phyloP scores from a whole-genome alignment of 805 yeast species.

The Candida coquimbonensis region DNA sequence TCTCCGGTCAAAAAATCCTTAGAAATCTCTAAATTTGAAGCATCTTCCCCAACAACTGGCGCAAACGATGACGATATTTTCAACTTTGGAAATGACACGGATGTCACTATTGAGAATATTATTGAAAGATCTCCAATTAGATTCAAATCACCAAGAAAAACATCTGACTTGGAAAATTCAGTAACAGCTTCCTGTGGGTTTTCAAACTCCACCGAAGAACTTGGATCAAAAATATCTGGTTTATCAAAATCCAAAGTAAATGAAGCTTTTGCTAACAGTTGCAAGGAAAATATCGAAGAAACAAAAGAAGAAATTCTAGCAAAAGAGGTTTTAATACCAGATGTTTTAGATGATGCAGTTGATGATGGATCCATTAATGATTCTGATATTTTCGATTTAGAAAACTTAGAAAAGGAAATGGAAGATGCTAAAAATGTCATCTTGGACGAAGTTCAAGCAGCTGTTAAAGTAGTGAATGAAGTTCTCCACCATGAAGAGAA shows the following conservation, averaged over 20 bases:
- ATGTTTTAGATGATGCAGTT: conserved; percentile 5
- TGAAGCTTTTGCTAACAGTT: conserved; percentile 30
- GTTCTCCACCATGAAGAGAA: conserved; percentile 10
- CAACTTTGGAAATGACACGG: conserved; percentile 5
- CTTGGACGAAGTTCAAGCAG: conserved; percentile 23
- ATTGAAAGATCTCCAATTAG: conserved; percentile 10
- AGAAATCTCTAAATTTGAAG: conserved; percentile 21
- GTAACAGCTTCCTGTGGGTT: neutral
- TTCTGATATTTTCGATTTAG: conserved; percentile 15
- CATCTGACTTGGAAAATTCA: too few relatives aligned
- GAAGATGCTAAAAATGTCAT: conserved; percentile 18
- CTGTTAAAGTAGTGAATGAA: conserved; percentile 19
- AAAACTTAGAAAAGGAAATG: conserved; percentile 21
- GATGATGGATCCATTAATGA: conserved; percentile 8
- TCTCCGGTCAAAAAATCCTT: conserved; percentile 20
- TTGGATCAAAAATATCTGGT: conserved; percentile 25
- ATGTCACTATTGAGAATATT: neutral
- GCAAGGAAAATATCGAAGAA: conserved; percentile 13
- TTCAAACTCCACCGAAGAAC: neutral
- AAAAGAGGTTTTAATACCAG: conserved; percentile 2
- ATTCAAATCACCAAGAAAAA: conserved; percentile 1
- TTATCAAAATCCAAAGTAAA: conserved; percentile 27
- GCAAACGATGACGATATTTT: conserved; percentile 6
- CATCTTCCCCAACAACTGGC: conserved; percentile 8
- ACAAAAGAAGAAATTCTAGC: conserved; percentile 7